phyloP scores from a whole-genome alignment of 257 asterid genomes.

The Rubia yunnanensis region DNA sequence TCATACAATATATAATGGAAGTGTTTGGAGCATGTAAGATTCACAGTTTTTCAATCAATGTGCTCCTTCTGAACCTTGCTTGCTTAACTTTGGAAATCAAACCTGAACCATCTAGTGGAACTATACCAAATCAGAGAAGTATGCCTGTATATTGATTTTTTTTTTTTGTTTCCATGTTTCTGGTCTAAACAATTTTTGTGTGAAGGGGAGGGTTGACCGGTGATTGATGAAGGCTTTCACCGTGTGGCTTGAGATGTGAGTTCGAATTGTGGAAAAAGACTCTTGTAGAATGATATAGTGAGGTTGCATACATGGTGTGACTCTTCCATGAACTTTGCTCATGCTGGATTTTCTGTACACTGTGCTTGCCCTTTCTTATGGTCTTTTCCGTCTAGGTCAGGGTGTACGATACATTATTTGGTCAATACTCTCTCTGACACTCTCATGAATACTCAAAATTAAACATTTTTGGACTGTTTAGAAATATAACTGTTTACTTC shows the following conservation, averaged over 20 bases:
- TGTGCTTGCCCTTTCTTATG: background rate
- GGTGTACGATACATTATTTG: background rate
- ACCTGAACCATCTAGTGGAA: background rate
- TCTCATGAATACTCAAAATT: background rate
- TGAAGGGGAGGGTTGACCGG: background rate
- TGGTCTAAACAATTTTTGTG: background rate
- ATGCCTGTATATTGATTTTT: background rate
- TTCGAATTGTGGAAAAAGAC: background rate
- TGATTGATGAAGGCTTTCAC: background rate
- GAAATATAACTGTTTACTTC: background rate
- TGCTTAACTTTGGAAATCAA: background rate
- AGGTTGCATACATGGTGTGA: background rate
- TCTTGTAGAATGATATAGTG: background rate
- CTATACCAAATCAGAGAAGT: background rate
- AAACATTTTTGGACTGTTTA: background rate
- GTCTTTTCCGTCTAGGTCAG: background rate
- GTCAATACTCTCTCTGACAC: background rate
- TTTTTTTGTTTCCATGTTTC: background rate
- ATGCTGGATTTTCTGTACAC: background rate
- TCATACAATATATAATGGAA: background rate
- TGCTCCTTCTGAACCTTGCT: background rate
- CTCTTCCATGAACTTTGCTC: background rate
- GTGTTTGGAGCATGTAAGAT: background rate
- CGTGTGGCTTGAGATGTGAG: background rate
- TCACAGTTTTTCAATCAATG: background rate